Evolutionary conservation across 129 eudicot genomes (phyloP), one percentile per base, ranked within the genome.

Genomic region (Ambrosia artemisiifolia): DNA sequence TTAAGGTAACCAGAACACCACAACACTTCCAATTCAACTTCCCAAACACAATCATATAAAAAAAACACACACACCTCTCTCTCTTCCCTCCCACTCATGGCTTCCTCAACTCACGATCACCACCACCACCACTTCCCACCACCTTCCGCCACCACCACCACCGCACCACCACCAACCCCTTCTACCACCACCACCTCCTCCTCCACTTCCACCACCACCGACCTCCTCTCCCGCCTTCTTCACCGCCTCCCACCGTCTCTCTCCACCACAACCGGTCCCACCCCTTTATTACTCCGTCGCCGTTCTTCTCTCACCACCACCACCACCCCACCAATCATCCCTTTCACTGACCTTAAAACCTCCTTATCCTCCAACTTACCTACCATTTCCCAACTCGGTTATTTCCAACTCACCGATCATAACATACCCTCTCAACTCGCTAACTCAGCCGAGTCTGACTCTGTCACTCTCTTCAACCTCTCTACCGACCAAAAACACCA

Each of bases 111-210:
- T 36, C 71, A 77, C 5, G 46, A 77, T 43, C 76, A 62, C 50
- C 76, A 77, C 11, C 46, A 75, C 7, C 97, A 38, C 95, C 95
- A 0, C 95, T 95, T 2, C 90, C 87, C 46, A 91, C 93, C 75
- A 57, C 50, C 36, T 56, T 55, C 66, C 75, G 40, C n/a, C 75
- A 57, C 67, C 60, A 24, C 86, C 82, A 78, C 88, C 36, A 67
- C 95, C 47, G 96, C 97, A 40, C 97, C 97, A 0, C 96, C 97
- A 3, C 96, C 96, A 54, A 92, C 97, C 3, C 97, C 96, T 4
- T 86, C 96, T 36, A 51, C 91, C 43, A 51, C 91, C 38, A 59
- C 96, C 46, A 18, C 84, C 70, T 55, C 50, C 61, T 33, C 86
- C 54, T 12, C 85, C 47, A 24, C 59, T 65, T 5, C 34, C 67